Evolutionary conservation across 2,329 filamentous ascomycete species (phyloP), one percentile per base, ranked within the genome.

Genomic region (Diplodia sapinea): DNA sequence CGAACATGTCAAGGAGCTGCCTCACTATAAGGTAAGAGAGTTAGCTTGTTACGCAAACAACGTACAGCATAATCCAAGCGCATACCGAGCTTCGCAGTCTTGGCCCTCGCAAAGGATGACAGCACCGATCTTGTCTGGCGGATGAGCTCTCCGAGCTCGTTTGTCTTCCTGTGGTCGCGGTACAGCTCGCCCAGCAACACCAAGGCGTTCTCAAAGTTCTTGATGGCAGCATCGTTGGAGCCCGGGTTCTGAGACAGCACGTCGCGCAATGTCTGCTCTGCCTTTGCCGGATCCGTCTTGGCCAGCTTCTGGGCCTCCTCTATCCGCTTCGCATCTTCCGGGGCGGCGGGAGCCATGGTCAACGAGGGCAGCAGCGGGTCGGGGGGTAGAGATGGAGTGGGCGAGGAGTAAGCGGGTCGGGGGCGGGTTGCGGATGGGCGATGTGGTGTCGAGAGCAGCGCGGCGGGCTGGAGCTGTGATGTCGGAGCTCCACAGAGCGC

Each of bases 51-150:
- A 26, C 29, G 50, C 50, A 49, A 51, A 26, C 12, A 23, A 40
- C 9, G 11, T 29, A 23, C 5, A 47, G 13, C 31, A 50, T 54
- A 2, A 15, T n/a, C 29, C 29, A 31, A 20, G 59, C 23, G 70
- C 89, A 72, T 89, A 98, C 95, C 93, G 70, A 99, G 86, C 83
- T 99, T 99, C 67, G 95, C 92, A 38, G 95, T 98, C 88, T 99
- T 99, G 70, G 96, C 95, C 85, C 98, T 97, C 72, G 95, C 95
- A 80, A 99, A 98, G 71, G 92, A 95, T 68, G 94, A 97, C 72
- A 99, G 89, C 54, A 95, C 91, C 72, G 91, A 91, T 77, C 94
- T 89, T 80, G 93, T 97, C 79, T 92, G 92, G 77, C 91, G 94
- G 75, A 99, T 90, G 72, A 99, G 87, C 74, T 93, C 89, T 70